These are phyloP conservation scores for Colletotrichum euphorbiae DNA, from an alignment of 2,329 filamentous ascomycete genomes.

Conservation along the genomic window DNA sequence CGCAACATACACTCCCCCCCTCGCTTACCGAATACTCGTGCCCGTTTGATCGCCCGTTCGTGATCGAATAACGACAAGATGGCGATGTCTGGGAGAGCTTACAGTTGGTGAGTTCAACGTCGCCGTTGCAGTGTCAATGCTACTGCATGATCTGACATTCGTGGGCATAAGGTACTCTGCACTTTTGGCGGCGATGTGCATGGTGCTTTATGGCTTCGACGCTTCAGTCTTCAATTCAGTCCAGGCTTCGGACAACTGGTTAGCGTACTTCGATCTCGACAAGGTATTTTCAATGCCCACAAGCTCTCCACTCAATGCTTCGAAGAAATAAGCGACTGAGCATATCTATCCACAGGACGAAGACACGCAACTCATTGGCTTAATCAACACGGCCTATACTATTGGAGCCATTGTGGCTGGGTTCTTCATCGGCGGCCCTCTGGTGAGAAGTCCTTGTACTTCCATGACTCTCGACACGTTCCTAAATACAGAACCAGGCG, in stretches of 20 bases:
- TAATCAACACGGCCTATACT: slow-evolving; percentile 76
- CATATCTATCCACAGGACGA: slow-evolving; percentile 42
- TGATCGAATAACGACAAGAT: slow-evolving; percentile 1
- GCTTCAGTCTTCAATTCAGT: slow-evolving; percentile 77
- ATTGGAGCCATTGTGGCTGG: slow-evolving; percentile 78
- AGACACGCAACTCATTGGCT: slow-evolving; percentile 58
- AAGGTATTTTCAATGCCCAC: slow-evolving; percentile 24
- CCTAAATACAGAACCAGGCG: slow-evolving; percentile 47
- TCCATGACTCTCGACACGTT: rapidly evolving
- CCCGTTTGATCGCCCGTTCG: not conserved
- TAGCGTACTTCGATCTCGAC: slow-evolving; percentile 68
- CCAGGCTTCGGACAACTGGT: slow-evolving; percentile 75
- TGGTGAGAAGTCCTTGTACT: slow-evolving; percentile 49
- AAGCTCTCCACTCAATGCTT: not conserved
- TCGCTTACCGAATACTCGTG: no score
- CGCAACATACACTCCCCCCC: not conserved
- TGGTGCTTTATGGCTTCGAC: slow-evolving; percentile 73
- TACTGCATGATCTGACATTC: not conserved
- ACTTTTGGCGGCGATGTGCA: slow-evolving; percentile 76
- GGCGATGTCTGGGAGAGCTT: slow-evolving; percentile 24
- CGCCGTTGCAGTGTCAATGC: not conserved
- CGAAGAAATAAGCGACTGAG: not conserved
- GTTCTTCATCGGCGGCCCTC: slow-evolving; percentile 75
- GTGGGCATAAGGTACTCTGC: slow-evolving; percentile 64
- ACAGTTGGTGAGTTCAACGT: slow-evolving; percentile 10